Evolutionary conservation across 2,329 filamentous ascomycete genomes (phyloP), one percentile per base, ranked within the genome.

Genomic region (Taxawa tesnikishii): DNA sequence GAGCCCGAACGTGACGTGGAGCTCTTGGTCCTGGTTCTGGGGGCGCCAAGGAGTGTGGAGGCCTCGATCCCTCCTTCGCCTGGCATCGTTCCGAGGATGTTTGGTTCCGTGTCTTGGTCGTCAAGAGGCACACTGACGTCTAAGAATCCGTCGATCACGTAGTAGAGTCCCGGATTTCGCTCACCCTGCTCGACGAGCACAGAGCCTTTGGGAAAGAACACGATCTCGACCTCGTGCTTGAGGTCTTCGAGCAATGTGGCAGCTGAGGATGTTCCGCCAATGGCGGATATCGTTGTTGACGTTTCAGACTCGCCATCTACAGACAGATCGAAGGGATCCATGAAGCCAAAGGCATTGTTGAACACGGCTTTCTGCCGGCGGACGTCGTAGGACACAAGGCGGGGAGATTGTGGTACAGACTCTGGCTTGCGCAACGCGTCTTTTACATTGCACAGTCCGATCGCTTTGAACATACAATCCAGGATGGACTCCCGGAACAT

Each of bases 181-280:
- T 98, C 90, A 7, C 90, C 88, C 59, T 96, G 87, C 49, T 98
- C 90, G 0, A 98, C 87, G 11, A 98, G 68, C 1, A 98, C 81
- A 2, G 90, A 88, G 3, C 83, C 87, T 53, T 96, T 83, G 0
- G 87, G 88, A 43, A 98, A 98, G 60, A 83, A 96, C 5, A 98
- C 90, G 42, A 98, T 94, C 50, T 98, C 90, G 3, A 96, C 74
- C 32, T 98, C 90, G 40, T 93, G 79, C 41, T 79, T 80, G 58
- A 96, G 71, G 39, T 96, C 88, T 37, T 84, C 75, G 4, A 83
- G 67, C 0, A 76, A 69, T 42, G 76, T 83, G 0, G 75, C 73
- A 5, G 68, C 62, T 8, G 19, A 23, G 0, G 73, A 70, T 3
- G 70, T 68, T 26, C 73, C 66, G 28, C 59, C 51, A 17, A 53